Base-by-base conservation (phyloP, 371 early-diverging fungal species). In the Zopfochytrium polystomum region DNA sequence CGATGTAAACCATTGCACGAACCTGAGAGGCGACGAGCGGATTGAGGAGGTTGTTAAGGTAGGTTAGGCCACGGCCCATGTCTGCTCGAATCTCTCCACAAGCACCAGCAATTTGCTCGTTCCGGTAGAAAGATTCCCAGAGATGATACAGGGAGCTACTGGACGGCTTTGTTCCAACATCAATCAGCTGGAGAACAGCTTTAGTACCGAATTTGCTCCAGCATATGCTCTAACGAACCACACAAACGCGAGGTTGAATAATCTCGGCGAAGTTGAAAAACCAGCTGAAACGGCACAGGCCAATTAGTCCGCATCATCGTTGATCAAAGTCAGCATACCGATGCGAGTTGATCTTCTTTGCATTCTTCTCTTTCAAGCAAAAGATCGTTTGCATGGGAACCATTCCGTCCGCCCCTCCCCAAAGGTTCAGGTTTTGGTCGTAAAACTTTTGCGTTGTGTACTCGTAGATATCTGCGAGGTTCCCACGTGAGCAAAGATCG, bases 11-110 rank as follows among this genome's bases (percentile, higher is more conserved):
- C 5, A 5, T 22, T 3, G 6, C 1, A 57, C 67, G 47, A 49
- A 72, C 70, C 87, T 95, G 97, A 15, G 90, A 59, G 6, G 77
- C 80, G 18, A 81, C 78, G 29, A 81, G 55, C n/a, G 79, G 79
- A 53, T 78, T 81, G 31, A 76, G 51, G n/a, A 77, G 38, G 42
- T 72, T 70, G 3, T 43, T 52, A 46, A 65, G 51, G 1, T 25
- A 38, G 32, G 58, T 48, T 50, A 75, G 74, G 1, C 60, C 60
- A 76, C 76, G 58, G n/a, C 74, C 79, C 6, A 85, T 77, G 75
- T 93, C 90, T 32, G 90, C 90, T 44, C 85, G 79, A 62, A 96
- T 93, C 67, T 96, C 95, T 44, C 96, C 95, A 77, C 96, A 96
- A 5, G 95, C 95, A 32, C 96, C 95, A 51, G 86, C 96, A 46